These are phyloP conservation scores for Phialophora expanda DNA, from an alignment of 2,329 filamentous ascomycete genomes.

Conservation along the genomic window DNA sequence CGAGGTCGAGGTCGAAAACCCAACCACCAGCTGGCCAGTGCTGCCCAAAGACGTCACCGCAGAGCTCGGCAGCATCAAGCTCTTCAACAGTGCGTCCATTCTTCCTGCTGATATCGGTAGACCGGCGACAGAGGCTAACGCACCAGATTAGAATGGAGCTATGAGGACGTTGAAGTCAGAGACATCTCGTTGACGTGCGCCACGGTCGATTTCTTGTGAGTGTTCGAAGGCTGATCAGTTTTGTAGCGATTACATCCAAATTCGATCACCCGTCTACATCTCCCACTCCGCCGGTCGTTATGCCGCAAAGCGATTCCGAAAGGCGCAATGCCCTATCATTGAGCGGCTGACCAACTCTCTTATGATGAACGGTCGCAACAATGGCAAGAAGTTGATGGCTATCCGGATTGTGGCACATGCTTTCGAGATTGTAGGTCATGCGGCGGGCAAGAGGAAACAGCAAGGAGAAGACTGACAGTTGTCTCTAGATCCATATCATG, in stretches of 20 bases:
- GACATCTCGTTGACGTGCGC: constrained; percentile 96
- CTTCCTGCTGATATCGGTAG: not conserved
- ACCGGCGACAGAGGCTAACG: not conserved
- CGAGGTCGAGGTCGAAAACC: constrained; percentile 89
- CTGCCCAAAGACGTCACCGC: constrained; percentile 91
- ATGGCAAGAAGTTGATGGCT: constrained; percentile 99
- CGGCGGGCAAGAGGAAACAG: constrained; percentile 1
- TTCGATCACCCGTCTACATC: constrained; percentile 98
- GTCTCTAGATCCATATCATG: constrained; percentile 93
- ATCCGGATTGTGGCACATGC: constrained; percentile 98
- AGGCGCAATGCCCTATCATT: constrained; percentile 99
- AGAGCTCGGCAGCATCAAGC: constrained; percentile 90
- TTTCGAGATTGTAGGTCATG: constrained; percentile 92
- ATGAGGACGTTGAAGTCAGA: constrained; percentile 99
- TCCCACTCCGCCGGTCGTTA: constrained; percentile 98
- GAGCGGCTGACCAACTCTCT: constrained; percentile 99
- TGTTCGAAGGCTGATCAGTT: constrained; percentile 32
- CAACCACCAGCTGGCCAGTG: constrained; percentile 68
- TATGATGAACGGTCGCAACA: constrained; percentile 99
- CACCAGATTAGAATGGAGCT: constrained; percentile 66
- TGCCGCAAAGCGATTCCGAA: constrained; percentile 99
- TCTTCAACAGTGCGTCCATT: constrained; percentile 79
- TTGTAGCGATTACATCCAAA: constrained; percentile 97
- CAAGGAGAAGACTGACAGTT: constrained; percentile 27
- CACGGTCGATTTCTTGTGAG: constrained; percentile 54